These are phyloP conservation scores for Pythium aristosporum DNA, from an alignment of 352 stramenopile species.

Conservation along the genomic window DNA sequence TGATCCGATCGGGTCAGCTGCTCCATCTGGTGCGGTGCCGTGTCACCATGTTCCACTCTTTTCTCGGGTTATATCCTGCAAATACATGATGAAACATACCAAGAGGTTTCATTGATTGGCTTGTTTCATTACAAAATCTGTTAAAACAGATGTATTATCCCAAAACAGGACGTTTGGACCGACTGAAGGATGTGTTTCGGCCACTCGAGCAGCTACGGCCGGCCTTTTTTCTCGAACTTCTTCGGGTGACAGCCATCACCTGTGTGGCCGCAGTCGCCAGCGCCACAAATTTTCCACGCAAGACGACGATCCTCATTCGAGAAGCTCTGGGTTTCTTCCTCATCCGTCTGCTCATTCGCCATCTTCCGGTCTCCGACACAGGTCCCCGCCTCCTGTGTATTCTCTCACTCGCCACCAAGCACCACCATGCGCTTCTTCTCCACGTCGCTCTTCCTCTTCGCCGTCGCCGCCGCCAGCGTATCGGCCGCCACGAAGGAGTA, in stretches of 20 bases:
- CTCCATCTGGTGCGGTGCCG: not conserved
- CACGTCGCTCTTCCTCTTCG: slow-evolving; percentile 8
- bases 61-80: not conserved
- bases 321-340: not conserved
- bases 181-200: not conserved
- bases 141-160: too few relatives aligned
- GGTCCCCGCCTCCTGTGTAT: not conserved
- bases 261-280: too few relatives aligned
- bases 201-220: not conserved
- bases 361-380: not conserved
- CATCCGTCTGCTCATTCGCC: not conserved
- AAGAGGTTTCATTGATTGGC: too few relatives aligned
- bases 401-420: not conserved
- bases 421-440: slow-evolving; percentile 5
- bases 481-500: slow-evolving; percentile 16
- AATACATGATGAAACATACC: not conserved
- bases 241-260: not conserved
- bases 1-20: not conserved
- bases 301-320: too few relatives aligned
- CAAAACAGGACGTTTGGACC: not conserved
- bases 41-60: slow-evolving; percentile 2
- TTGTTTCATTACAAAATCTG: too few relatives aligned
- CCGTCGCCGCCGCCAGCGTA: not conserved
- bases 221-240: not conserved
- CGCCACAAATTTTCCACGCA: not conserved